These are phyloP conservation scores for Phytophthora multivora DNA, from an alignment of 352 stramenopile genomes.

Conservation along the genomic window DNA sequence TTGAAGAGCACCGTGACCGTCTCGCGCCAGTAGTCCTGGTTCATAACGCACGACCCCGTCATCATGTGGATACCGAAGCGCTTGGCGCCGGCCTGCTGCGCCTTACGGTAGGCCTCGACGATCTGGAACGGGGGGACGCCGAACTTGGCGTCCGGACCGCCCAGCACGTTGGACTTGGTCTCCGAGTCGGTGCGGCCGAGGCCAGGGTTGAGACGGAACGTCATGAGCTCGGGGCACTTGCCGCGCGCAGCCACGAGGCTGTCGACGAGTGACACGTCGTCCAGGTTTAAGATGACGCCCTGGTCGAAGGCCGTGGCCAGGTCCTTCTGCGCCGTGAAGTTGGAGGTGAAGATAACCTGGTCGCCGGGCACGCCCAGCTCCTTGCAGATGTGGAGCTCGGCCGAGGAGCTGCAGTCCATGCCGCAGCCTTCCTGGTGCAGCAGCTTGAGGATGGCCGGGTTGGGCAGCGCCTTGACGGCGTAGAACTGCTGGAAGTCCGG, in stretches of 20 bases:
- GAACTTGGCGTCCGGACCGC: slow-evolving; percentile 90
- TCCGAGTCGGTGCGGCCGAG: slow-evolving; percentile 88
- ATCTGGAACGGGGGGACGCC: slow-evolving; percentile 89
- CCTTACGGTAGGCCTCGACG: slow-evolving; percentile 85
- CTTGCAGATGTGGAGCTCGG: slow-evolving; percentile 81
- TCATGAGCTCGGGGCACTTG: slow-evolving; percentile 85
- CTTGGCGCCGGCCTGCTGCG: slow-evolving; percentile 75
- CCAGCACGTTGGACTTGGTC: slow-evolving; percentile 90
- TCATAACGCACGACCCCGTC: slow-evolving; percentile 90
- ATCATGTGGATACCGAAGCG: slow-evolving; percentile 94
- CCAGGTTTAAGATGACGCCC: slow-evolving; percentile 88
- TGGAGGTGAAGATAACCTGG: slow-evolving; percentile 90
- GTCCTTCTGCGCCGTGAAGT: slow-evolving; percentile 86
- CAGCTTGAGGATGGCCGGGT: slow-evolving; percentile 87
- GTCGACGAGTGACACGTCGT: slow-evolving; percentile 87
- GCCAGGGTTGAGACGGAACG: slow-evolving; percentile 88
- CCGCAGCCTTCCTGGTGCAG: slow-evolving; percentile 85
- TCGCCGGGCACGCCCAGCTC: slow-evolving; percentile 76
- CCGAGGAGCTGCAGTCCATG: slow-evolving; percentile 89
- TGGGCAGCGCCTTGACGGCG: slow-evolving; percentile 90
- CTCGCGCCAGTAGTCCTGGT: slow-evolving; percentile 90
- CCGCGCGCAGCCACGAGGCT: slow-evolving; percentile 66
- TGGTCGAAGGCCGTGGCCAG: slow-evolving; percentile 76
- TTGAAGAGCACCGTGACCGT: slow-evolving; percentile 86
- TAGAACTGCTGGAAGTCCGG: slow-evolving; percentile 89